Evolutionary conservation across 2,329 filamentous ascomycete species (phyloP), one percentile per base, ranked within the genome.

Genomic region (Aspergillus felis): DNA sequence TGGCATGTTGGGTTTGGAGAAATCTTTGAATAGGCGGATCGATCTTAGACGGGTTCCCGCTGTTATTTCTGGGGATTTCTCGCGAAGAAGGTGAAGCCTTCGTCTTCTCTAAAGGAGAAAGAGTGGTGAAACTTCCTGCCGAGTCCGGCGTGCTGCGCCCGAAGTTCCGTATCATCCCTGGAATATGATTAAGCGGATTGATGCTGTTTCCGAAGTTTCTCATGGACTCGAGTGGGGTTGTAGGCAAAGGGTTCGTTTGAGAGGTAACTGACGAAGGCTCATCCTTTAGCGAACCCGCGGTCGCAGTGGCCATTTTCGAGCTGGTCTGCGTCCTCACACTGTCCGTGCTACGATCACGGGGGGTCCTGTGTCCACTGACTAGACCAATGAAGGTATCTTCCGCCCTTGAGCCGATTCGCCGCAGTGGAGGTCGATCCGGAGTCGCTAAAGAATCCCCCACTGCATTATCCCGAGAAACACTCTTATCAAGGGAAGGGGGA

Each of bases 121-220:
- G 65, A 14, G 76, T 64, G 17, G 75, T 56, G 24, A 57, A 22
- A 2, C 78, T 73, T 25, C 78, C 66, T 48, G 66, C 80, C 8
- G 79, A 74, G 22, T 78, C 74, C 24, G 78, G 68, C 2, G 69
- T 59, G 42, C 63, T 71, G 49, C 76, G 75, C 27, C 90, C 89
- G 66, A 96, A 93, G 0, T 87, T 87, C 56, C 89, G 85, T 64
- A 95, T 88, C 70, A 94, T 91, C 35, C 86, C 82, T 8, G 88
- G 86, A 53, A 96, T 84, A 53, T 91, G 85, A 48, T 87, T 90
- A 71, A 96, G 87, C 3, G 91, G 91, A 66, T 96, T 96, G 35
- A 96, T 79, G 0, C 88, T 87, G 71, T 84, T 94, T 41, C 91
- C 87, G 59, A 96, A 82, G 70, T 84, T 93, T 55, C 90, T 86